These are phyloP conservation scores for Tulasnella sp. DNA, from an alignment of 768 basidiomycete genomes.

Conservation along the genomic window DNA sequence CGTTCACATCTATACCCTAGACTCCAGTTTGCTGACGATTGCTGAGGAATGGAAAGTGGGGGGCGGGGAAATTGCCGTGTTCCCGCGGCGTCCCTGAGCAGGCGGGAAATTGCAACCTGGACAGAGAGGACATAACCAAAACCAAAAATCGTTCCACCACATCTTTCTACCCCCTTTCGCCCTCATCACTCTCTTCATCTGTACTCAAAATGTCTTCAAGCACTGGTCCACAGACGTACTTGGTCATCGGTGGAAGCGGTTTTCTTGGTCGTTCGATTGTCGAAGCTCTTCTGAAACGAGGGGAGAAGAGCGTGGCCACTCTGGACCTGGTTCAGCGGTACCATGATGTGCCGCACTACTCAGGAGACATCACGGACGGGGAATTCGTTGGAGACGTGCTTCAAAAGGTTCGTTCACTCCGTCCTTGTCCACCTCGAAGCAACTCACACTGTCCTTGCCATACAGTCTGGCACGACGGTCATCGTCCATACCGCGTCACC, in stretches of 20 bases:
- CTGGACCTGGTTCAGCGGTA: constrained; percentile 93
- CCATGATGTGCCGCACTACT: constrained; percentile 74
- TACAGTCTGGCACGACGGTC: constrained; percentile 74
- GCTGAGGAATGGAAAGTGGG: too few relatives aligned
- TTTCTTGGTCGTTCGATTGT: constrained; percentile 92
- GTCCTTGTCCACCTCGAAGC: not conserved
- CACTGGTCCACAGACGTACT: constrained; percentile 54
- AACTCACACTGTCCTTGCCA: not conserved
- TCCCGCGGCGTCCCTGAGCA: not conserved
- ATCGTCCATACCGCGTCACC: constrained; percentile 95
- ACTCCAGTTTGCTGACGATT: too few relatives aligned
- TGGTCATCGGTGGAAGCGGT: constrained; percentile 92
- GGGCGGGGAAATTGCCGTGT: not conserved
- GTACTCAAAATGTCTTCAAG: not conserved
- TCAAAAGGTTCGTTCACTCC: constrained; percentile 46
- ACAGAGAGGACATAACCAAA: not conserved
- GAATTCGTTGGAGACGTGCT: constrained; percentile 68
- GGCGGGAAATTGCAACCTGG: not conserved
- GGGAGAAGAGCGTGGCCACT: constrained; percentile 67
- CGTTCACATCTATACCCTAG: too few relatives aligned
- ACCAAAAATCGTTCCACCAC: constrained; percentile 9
- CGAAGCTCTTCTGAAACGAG: constrained; percentile 71
- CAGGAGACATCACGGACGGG: constrained; percentile 82
- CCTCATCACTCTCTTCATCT: not conserved
- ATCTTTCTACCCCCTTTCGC: not conserved